Evolutionary conservation across 768 basidiomycete species (phyloP).

Genomic region (Serendipita sp.): DNA sequence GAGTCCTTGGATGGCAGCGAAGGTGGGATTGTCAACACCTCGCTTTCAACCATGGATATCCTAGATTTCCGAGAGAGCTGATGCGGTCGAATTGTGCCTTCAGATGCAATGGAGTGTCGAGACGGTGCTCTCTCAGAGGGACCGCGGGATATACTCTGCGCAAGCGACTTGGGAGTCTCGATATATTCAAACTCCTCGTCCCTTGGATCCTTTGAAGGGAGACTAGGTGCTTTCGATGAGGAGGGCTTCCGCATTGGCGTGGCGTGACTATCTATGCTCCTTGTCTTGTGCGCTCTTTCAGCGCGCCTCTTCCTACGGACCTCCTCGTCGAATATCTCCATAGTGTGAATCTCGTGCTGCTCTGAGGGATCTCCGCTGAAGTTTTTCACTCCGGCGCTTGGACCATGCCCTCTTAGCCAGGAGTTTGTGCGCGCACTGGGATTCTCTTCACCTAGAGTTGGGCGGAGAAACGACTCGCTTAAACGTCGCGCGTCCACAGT

Average conservation of each 20-base stretch:
- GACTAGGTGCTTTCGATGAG: not conserved
- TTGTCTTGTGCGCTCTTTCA: not conserved
- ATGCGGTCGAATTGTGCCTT: not conserved
- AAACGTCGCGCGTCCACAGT: not conserved
- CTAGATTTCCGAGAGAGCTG: not conserved
- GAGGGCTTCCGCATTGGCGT: not conserved
- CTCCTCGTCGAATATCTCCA: slow-evolving; percentile 1
- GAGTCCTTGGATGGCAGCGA: not conserved
- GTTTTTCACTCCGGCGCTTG: not conserved
- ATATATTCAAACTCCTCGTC: not conserved
- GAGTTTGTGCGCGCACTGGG: not conserved
- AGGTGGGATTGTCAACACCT: not conserved
- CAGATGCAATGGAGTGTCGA: not conserved
- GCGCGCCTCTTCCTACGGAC: not conserved
- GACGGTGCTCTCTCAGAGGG: not conserved
- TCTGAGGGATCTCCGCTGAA: not conserved
- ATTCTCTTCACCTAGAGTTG: not conserved
- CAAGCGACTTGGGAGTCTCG: not conserved
- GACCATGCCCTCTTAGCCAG: not conserved
- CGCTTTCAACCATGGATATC: not conserved
- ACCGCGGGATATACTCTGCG: not conserved
- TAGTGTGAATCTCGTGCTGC: not conserved
- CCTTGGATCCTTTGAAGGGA: not conserved
- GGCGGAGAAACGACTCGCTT: not conserved
- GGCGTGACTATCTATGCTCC: not conserved